Evolutionary conservation across 2,329 filamentous ascomycete genomes (phyloP), one percentile per base, ranked within the genome.

Genomic region (Dissoconium aciculare): DNA sequence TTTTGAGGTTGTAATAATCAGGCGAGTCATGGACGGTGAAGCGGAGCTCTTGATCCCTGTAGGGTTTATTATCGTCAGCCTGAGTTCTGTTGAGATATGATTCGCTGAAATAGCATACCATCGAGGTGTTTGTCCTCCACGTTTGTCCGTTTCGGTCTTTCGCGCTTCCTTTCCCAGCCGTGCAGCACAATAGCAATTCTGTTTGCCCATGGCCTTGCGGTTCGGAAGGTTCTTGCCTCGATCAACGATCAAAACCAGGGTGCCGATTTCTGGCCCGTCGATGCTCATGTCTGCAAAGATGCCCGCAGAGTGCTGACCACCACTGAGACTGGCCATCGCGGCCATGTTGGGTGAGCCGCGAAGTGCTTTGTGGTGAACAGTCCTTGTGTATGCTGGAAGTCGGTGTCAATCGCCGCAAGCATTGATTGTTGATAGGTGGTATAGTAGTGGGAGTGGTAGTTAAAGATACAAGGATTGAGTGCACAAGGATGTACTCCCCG

Each of bases 221-320:
- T 98, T 98, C 30, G 89, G 89, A 44, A 98, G 62, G 55, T 98
- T 98, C 70, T 93, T 95, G 31, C 85, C 89, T 44, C 85, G 72
- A 60, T 98, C 89, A 49, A 95, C 73, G 47, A 98, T 77, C 34
- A 84, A 70, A 27, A 98, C 83, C 45, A 98, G 65, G 2, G 85
- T 95, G 44, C 89, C 89, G 49, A 98, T 94, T 37, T 81, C 68
- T 3, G 89, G 87, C 1, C 89, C 89, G 54, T 95, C 87, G 34
- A 92, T 71, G 12, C 76, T 81, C 76, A 92, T 84, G 59, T 94
- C 85, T 29, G 85, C 80, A 58, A 81, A 94, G 54, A 94, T 93
- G 51, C 87, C 87, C 4, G 87, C 79, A 15, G 85, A 83, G 60
- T 94, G 85, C 50, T 72, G 71, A 45, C 66, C 66, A 52, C 68